These are phyloP conservation scores for Verticillium longisporum DNA, from an alignment of 2,329 filamentous ascomycete species.

Conservation along the genomic window DNA sequence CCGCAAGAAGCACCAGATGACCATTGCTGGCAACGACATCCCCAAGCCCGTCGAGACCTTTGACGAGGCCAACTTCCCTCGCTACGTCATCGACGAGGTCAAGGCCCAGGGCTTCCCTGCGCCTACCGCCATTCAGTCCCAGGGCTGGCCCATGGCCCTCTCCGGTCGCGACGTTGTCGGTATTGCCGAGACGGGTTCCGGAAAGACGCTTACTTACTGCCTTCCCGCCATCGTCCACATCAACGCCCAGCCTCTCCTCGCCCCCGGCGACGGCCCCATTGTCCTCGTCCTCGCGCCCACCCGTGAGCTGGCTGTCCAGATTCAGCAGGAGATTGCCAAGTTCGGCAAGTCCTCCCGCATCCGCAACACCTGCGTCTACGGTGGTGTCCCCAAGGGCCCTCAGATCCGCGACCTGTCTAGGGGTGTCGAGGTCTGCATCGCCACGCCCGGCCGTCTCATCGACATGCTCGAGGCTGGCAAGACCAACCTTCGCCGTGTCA, in stretches of 20 bases:
- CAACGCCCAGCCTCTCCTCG: constrained; percentile 94
- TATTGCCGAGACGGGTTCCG: constrained; percentile 98
- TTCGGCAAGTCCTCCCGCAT: constrained; percentile 98
- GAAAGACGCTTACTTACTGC: constrained; percentile 98
- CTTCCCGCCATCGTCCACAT: constrained; percentile 98
- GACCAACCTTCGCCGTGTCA: constrained; percentile 96
- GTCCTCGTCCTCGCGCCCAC: constrained; percentile 94
- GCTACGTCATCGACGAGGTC: constrained; percentile 96
- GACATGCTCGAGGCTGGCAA: constrained; percentile 98
- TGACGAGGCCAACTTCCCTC: constrained; percentile 94
- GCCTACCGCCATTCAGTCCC: constrained; percentile 93
- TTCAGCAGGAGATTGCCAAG: constrained; percentile 97
- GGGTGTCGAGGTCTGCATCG: constrained; percentile 97
- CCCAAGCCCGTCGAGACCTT: constrained; percentile 95
- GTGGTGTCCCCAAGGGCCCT: constrained; percentile 94
- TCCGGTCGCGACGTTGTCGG: constrained; percentile 97
- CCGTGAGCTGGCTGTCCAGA: constrained; percentile 96
- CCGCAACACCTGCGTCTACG: constrained; percentile 97
- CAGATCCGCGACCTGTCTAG: constrained; percentile 93
- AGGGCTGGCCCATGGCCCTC: constrained; percentile 98
- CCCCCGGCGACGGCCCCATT: constrained; percentile 92
- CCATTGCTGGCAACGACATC: constrained; percentile 71
- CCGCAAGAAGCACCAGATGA: constrained; percentile 78
- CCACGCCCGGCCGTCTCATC: constrained; percentile 93
- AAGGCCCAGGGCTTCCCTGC: constrained; percentile 94